Conservation (phyloP, 176 grass and related monocot species). For the Avena insularis region DNA sequence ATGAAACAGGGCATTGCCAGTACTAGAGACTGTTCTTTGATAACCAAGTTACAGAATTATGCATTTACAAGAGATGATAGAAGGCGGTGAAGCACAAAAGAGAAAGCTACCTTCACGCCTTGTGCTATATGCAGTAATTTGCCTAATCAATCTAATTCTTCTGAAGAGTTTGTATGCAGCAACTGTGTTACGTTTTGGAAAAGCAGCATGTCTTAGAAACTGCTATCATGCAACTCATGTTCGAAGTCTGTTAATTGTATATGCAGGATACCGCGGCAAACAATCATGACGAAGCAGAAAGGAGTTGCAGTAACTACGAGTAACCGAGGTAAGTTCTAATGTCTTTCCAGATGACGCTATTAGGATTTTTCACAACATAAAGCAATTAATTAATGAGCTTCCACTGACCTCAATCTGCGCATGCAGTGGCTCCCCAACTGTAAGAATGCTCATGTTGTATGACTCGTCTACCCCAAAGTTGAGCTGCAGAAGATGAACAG, state of each 20-base stretch:
- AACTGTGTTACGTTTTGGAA: background rate
- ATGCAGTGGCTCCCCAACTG: slow-evolving; percentile 57
- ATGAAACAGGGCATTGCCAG: slow-evolving; percentile 11
- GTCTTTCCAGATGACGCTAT: slow-evolving; percentile 4
- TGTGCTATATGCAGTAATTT: slow-evolving; percentile 9
- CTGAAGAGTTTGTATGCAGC: background rate
- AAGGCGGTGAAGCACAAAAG: background rate
- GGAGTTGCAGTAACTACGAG: slow-evolving; percentile 12
- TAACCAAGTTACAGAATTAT: slow-evolving; percentile 32
- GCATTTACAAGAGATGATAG: slow-evolving; percentile 17
- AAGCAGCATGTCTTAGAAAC: background rate
- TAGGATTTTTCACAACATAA: slow-evolving; percentile 11
- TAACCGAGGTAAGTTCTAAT: slow-evolving; percentile 26
- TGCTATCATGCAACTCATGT: background rate
- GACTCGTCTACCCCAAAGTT: slow-evolving; percentile 86
- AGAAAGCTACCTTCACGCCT: slow-evolving; percentile 3
- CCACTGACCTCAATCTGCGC: slow-evolving; percentile 76
- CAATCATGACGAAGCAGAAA: slow-evolving; percentile 19
- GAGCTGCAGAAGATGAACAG: slow-evolving; percentile 65
- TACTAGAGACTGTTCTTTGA: background rate
- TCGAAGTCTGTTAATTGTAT: slow-evolving; percentile 1
- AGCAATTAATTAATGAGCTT: background rate
- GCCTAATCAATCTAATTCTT: background rate
- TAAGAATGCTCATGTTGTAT: slow-evolving; percentile 70
- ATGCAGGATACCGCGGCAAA: background rate